phyloP scores from a whole-genome alignment of 192 early-diverging fungal species.

The Ambispora gerdemannii region DNA sequence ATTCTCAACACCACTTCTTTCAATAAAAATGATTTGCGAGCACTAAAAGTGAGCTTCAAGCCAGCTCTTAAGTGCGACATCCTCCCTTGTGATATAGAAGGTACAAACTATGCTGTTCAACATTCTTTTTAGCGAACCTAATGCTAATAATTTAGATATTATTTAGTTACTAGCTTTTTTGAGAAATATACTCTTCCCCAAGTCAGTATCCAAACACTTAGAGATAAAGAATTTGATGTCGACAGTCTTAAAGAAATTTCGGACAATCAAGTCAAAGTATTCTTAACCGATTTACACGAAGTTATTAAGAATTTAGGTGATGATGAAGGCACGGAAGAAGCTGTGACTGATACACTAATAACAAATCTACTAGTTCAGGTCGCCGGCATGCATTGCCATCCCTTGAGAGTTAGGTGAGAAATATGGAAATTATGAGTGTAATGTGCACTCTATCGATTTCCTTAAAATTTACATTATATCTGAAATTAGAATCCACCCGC shows the following conservation, averaged over 20 bases:
- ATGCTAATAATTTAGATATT: constrained; percentile 27
- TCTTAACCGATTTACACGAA: not conserved
- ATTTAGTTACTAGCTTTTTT: constrained; percentile 9
- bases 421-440: not conserved
- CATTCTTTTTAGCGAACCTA: not conserved
- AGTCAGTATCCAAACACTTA: constrained; percentile 17
- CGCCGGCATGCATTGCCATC: not conserved
- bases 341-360: not conserved
- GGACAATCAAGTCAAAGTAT: not conserved
- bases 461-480: too few relatives aligned
- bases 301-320: constrained; percentile 1
- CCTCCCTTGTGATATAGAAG: constrained; percentile 3
- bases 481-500: not conserved
- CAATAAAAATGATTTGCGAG: constrained; percentile 13
- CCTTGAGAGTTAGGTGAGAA: not conserved
- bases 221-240: not conserved
- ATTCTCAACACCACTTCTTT: constrained; percentile 1
- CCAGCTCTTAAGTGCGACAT: not conserved
- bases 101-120: constrained; percentile 8
- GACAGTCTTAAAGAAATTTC: not conserved
- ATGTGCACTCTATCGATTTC: not conserved
- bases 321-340: not conserved
- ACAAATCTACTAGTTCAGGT: not conserved
- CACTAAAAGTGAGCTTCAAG: constrained; percentile 14
- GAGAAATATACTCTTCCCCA: constrained; percentile 25